Evolutionary conservation across 768 basidiomycete species (phyloP).

Genomic region (Hericium erinaceus): DNA sequence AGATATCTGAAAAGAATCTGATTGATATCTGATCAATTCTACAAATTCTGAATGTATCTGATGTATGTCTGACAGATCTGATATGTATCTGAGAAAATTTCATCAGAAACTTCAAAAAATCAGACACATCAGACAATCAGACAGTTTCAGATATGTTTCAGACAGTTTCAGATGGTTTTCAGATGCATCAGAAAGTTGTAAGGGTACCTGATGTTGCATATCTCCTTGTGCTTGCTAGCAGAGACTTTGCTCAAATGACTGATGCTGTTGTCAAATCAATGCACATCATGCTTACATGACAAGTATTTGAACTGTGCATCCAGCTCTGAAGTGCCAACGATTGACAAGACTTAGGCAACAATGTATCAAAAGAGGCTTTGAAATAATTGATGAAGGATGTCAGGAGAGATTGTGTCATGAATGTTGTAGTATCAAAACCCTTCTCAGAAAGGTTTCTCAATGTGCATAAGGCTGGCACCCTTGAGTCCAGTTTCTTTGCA

Average conservation of each 20-base stretch:
- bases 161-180: too few species aligned
- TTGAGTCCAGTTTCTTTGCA: neutral
- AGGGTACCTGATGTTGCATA: neutral
- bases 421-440: conserved; percentile 8
- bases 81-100: too few species aligned
- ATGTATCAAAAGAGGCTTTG: conserved; percentile 12
- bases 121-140: too few species aligned
- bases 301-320: neutral
- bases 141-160: too few species aligned
- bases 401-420: conserved; percentile 10
- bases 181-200: too few species aligned
- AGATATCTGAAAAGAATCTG: too few species aligned
- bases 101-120: too few species aligned
- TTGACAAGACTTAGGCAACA: neutral
- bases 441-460: conserved; percentile 15
- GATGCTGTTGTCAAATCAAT: neutral
- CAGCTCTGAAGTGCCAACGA: neutral
- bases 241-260: neutral
- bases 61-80: too few species aligned
- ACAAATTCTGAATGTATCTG: too few species aligned
- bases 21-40: too few species aligned
- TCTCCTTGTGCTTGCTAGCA: neutral
- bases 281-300: neutral
- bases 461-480: neutral
- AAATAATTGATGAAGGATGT: conserved; percentile 16